Evolutionary conservation across 2,329 filamentous ascomycete genomes (phyloP), one percentile per base, ranked within the genome.

Genomic region (Tolypocladium nubicola): DNA sequence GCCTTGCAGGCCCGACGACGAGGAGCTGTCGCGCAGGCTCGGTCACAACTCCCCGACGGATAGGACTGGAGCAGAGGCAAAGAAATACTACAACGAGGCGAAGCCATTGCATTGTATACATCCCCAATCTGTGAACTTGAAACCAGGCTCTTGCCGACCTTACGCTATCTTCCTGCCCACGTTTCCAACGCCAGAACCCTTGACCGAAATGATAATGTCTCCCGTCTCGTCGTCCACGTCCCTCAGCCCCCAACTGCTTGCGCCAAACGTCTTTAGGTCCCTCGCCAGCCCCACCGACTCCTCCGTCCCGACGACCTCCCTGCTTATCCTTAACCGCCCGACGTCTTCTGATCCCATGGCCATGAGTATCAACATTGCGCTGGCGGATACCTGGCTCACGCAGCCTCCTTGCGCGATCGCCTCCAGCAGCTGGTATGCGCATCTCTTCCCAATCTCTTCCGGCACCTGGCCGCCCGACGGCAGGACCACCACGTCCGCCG

Each of bases 261-360:
- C 88, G 37, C 93, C 93, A 72, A 97, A 96, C n/a, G 82, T 86
- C 68, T 85, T 87, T 64, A 97, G 73, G 70, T 99, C 94, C 65
- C 94, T 81, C 13, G 89, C 92, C 56, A 97, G 75, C 54, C 85
- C 84, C 57, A 99, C 81, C 56, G 90, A 78, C 59, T 90, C 87
- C 68, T 96, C 90, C 3, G 86, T 88, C 0, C 85, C 92, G 52
- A 97, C 73, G 0, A 97, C 84, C 52, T 93, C 88, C 65, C 84
- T 86, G 38, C 92, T 90, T 58, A 99, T 70, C 61, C 89, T 83
- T 63, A 99, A 71, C 59, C 94, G 82, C 5, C 94, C 94, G 16
- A 99, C 91, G 71, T 99, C 94, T 70, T 97, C 94, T 1, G 88
- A 90, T 0, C 94, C 94, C 94, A 99, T 97, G 39, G 92, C 90